Percentiles rank a stretch among this genome's conserved stretches.
Evolutionary conservation across 2,329 filamentous ascomycete genomes (phyloP).

Genomic region (Aspergillus puulaauensis): DNA sequence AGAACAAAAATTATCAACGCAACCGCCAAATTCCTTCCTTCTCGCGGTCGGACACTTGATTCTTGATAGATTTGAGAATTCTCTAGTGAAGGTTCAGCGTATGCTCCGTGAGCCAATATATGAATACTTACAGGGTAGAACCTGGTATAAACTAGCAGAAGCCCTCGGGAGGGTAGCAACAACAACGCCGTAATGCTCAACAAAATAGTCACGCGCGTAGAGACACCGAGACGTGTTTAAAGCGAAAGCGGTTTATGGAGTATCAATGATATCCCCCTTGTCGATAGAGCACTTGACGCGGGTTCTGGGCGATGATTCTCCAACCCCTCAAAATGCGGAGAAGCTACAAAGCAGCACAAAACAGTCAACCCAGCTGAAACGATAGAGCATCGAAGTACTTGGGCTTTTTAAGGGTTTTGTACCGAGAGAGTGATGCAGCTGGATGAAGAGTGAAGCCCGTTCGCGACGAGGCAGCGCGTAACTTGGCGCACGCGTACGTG

Average conservation of each 20-base stretch:
- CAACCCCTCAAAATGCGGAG: conserved; percentile 11
- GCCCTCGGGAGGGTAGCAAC: not conserved
- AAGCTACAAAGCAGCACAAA: conserved; percentile 4
- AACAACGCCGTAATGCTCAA: not conserved
- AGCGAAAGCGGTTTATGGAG: not conserved
- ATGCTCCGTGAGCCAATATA: not conserved
- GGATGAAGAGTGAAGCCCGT: not conserved
- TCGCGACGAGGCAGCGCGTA: not conserved
- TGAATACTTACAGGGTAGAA: not conserved
- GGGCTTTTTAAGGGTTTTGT: not conserved
- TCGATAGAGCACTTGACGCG: conserved; percentile 7
- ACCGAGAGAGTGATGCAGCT: not conserved
- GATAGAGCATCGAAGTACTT: not conserved
- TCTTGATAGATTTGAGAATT: conserved; percentile 2
- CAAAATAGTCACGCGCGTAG: not conserved
- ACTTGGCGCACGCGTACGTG: not conserved
- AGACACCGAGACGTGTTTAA: not conserved
- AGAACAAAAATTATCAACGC: conserved; percentile 5
- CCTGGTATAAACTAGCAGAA: not conserved
- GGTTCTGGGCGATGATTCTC: conserved; percentile 5
- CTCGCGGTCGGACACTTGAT: not conserved
- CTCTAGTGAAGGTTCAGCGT: conserved; percentile 2
- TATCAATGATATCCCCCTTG: conserved; percentile 1
- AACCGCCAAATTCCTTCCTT: not conserved
- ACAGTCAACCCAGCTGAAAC: not conserved